These are phyloP conservation scores for Breviolum minutum DNA, from an alignment of 73 alveolate species.

Conservation along the genomic window DNA sequence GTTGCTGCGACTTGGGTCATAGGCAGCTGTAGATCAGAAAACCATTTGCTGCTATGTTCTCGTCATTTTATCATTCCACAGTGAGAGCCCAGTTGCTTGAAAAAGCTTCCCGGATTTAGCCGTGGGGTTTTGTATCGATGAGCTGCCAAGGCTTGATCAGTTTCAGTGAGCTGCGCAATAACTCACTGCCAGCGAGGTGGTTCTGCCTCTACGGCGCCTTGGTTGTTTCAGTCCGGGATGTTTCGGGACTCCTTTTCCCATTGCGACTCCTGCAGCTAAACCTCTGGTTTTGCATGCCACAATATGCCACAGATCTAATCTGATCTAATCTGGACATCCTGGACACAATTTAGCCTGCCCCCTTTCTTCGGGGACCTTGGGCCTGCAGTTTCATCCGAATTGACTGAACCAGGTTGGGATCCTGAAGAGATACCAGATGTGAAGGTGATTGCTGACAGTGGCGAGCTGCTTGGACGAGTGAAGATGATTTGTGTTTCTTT, in stretches of 20 bases:
- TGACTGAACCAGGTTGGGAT: constrained; percentile 24
- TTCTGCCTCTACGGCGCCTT: constrained; percentile 50
- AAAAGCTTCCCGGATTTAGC: neutral
- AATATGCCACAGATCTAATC: no score
- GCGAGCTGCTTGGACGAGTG: constrained; percentile 18
- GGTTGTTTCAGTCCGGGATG: neutral
- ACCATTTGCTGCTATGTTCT: neutral
- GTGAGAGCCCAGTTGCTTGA: no score
- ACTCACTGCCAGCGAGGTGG: constrained; percentile 87
- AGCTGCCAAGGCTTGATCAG: constrained; percentile 28
- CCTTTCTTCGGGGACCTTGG: neutral
- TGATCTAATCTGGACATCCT: no score
- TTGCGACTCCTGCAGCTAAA: no score
- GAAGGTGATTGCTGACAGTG: constrained; percentile 55
- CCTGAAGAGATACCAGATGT: constrained; percentile 64
- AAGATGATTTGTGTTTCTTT: neutral
- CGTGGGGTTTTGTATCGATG: neutral
- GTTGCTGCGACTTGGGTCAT: no score
- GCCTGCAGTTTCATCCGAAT: neutral
- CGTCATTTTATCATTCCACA: no score
- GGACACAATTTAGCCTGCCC: neutral
- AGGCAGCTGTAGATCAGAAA: no score
- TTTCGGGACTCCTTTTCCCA: neutral
- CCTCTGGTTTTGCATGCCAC: no score
- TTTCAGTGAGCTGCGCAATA: constrained; percentile 87